Base-by-base conservation (phyloP, 176 grass and related monocot species). In the Calamus simplicifolius region DNA sequence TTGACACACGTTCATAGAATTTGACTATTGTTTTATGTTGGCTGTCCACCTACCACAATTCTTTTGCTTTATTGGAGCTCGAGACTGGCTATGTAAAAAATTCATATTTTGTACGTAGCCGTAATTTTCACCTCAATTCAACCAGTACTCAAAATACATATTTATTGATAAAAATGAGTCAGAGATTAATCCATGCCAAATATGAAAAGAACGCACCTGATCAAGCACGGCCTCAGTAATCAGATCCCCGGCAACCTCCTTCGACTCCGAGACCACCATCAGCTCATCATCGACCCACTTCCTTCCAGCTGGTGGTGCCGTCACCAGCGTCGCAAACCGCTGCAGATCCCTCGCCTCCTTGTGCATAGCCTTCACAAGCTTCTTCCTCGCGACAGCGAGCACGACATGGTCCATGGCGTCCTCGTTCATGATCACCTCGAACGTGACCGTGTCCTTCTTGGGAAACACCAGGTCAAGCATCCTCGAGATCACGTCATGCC, bases 341-440 rank as follows among this genome's bases (percentile, higher is more conserved):
- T 85, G 81, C 64, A 98, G 84, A 72, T 92, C 93, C 56, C 66
- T 83, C 60, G 84, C 93, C 53, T 98, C 93, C 74, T 98, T 98
- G 55, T 92, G 93, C 84, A 98, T 85, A 25, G 59, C 30, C 68
- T 85, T 98, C 17, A 76, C 84, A 3, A 73, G 69, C 81, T 98
- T 98, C 84, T 82, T 98, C 68, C 79, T 85, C 13, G 88, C 84
- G 31, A 89, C 50, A 0, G 87, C 81, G n/a, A 98, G 69, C 19
- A 98, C 30, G 4, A 98, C 81, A 52, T 98, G 88, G 67, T 98
- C 93, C 93, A 98, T 92, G 16, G 76, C 76, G 0, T 98, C 93
- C 12, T 98, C 93, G 51, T 89, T 98, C 87, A 98, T 88, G 19
- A 98, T 53, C 52, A 98, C 93, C 59, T 98, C 84, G 18, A 98